These are phyloP conservation scores for Tulasnella sp. DNA, from an alignment of 768 basidiomycete species.

Conservation along the genomic window DNA sequence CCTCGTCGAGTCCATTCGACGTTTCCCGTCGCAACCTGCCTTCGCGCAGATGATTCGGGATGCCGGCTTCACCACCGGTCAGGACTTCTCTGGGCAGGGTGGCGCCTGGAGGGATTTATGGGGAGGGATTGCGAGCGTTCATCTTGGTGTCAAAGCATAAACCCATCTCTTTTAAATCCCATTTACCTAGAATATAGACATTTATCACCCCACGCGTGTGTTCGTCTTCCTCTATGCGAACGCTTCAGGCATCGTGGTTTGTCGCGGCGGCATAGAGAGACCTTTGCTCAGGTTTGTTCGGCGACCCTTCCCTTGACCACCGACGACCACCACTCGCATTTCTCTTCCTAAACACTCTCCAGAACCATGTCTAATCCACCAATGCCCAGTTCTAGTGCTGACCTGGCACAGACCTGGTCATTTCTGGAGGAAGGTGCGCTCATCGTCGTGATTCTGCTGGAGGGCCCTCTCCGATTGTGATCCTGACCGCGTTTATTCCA, in stretches of 20 bases:
- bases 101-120: constrained; percentile 82
- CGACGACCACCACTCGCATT: not conserved
- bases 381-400: constrained; percentile 61
- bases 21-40: constrained; percentile 79
- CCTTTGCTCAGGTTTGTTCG: too few relatives aligned
- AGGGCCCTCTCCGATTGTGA: not conserved
- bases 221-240: too few relatives aligned
- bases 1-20: constrained; percentile 92
- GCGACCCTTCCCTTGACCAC: too few relatives aligned
- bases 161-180: not conserved
- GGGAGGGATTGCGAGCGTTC: constrained; percentile 82
- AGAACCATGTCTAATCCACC: not conserved
- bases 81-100: constrained; percentile 52
- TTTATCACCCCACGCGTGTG: not conserved
- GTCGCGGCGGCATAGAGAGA: too few relatives aligned
- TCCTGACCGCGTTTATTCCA: not conserved
- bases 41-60: constrained; percentile 85
- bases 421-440: constrained; percentile 63
- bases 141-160: constrained; percentile 73
- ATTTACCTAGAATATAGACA: not conserved
- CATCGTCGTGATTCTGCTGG: not conserved
- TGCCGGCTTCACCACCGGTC: constrained; percentile 71
- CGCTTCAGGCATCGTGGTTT: too few relatives aligned
- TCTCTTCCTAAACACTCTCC: not conserved
- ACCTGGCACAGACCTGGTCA: constrained; percentile 77